A percentile compares a stretch with the other conserved stretches of the same genome.
These are phyloP conservation scores for Ophiosphaerella narmari DNA, from an alignment of 2,329 filamentous ascomycete species.

Conservation along the genomic window DNA sequence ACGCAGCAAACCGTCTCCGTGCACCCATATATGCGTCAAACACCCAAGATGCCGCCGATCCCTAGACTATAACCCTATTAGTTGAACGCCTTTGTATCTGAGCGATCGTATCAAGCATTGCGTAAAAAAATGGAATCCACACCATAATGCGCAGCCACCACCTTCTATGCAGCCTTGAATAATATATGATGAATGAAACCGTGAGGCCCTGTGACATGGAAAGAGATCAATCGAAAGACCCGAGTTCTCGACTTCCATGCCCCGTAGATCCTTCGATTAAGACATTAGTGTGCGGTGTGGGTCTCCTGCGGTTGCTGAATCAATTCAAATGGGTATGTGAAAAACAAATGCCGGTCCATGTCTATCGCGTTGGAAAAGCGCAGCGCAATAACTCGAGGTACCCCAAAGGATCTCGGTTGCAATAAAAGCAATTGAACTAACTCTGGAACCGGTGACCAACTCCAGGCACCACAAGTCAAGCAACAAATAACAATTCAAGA, in stretches of 20 bases:
- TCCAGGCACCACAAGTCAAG: conserved; percentile 15
- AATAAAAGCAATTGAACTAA: conserved; percentile 3
- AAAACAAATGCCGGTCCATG: conserved; percentile 18
- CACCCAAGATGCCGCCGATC: background rate
- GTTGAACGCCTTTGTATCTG: background rate
- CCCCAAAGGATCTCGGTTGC: conserved; percentile 12
- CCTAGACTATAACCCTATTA: conserved; percentile 1
- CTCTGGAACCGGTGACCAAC: conserved; percentile 8
- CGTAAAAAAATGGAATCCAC: conserved; percentile 7
- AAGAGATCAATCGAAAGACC: conserved; percentile 7
- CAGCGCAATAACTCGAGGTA: conserved; percentile 24
- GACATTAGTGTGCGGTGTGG: conserved; percentile 32
- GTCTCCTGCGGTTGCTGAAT: conserved; percentile 37
- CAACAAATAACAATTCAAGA: background rate
- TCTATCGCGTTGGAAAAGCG: conserved; percentile 27
- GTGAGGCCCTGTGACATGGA: background rate
- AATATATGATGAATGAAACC: conserved; percentile 21
- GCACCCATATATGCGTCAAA: conserved; percentile 8
- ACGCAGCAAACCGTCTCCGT: conserved; percentile 10
- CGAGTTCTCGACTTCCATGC: conserved; percentile 12
- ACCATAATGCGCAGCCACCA: conserved; percentile 10
- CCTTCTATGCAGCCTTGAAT: conserved; percentile 23
- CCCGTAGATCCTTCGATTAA: background rate
- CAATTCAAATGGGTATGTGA: conserved; percentile 23
- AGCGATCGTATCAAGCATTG: conserved; percentile 1